phyloP scores from a whole-genome alignment of 768 basidiomycete genomes.

The Kwoniella mangroviensis region DNA sequence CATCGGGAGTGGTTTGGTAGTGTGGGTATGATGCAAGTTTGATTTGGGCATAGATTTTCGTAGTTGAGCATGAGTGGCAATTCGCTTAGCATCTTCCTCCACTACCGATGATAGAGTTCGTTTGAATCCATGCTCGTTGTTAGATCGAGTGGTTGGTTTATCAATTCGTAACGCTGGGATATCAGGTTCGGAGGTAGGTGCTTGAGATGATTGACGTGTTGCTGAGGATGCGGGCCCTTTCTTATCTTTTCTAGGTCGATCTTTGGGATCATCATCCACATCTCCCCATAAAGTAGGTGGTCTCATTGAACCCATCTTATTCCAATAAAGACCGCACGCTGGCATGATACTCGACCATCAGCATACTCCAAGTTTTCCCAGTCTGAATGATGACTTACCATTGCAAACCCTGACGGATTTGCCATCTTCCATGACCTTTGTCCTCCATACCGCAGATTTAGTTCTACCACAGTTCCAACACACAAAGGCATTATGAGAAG shows the following conservation, averaged over 20 bases:
- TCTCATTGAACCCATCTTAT: constrained; percentile 50
- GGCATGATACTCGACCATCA: constrained; percentile 1
- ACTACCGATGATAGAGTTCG: constrained; percentile 48
- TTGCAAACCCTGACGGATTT: constrained; percentile 51
- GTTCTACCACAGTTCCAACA: constrained; percentile 56
- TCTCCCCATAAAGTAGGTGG: constrained; percentile 53
- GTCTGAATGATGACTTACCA: constrained; percentile 38
- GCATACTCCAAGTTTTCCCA: background rate
- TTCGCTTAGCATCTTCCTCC: constrained; percentile 48
- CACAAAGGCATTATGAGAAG: constrained; percentile 16
- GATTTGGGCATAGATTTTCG: constrained; percentile 28
- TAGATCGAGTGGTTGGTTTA: constrained; percentile 18
- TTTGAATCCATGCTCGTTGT: constrained; percentile 40
- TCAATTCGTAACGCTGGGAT: constrained; percentile 26
- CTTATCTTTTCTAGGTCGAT: constrained; percentile 28
- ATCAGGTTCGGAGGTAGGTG: constrained; percentile 28
- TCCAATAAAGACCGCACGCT: constrained; percentile 57
- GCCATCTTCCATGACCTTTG: constrained; percentile 48
- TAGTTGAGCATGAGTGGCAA: constrained; percentile 28
- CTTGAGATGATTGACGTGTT: constrained; percentile 1
- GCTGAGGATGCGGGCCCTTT: constrained; percentile 15
- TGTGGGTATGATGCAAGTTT: constrained; percentile 19
- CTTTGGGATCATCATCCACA: constrained; percentile 41
- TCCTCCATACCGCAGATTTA: constrained; percentile 53
- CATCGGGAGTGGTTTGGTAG: constrained; percentile 29